These are phyloP conservation scores for Pisolithus marmoratus DNA, from an alignment of 768 basidiomycete species.

Conservation along the genomic window DNA sequence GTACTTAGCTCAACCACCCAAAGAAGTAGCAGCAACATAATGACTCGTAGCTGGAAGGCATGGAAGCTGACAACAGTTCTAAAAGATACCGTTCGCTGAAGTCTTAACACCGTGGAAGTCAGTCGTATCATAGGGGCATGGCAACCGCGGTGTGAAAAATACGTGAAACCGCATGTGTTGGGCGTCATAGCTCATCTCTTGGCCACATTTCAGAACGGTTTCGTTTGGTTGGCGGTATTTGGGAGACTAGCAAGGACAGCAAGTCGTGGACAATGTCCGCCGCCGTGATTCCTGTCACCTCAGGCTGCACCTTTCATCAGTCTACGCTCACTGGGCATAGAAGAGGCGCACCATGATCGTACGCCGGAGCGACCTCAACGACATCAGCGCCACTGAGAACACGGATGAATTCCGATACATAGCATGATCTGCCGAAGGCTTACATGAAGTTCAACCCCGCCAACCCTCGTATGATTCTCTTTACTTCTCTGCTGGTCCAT, in stretches of 20 bases:
- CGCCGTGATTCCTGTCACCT: constrained; percentile 63
- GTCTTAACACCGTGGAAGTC: too few species aligned
- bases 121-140: too few species aligned
- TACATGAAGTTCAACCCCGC: constrained; percentile 78
- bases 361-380: constrained; percentile 70
- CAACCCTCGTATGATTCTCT: constrained; percentile 74
- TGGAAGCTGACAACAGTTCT: too few species aligned
- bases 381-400: constrained; percentile 56
- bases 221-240: constrained; percentile 29
- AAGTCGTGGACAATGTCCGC: constrained; percentile 69
- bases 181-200: constrained; percentile 26
- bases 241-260: constrained; percentile 51
- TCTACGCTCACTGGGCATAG: too few species aligned
- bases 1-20: too few species aligned
- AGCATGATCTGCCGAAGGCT: neutral
- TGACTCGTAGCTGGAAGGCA: too few species aligned
- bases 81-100: too few species aligned
- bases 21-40: too few species aligned
- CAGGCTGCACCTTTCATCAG: constrained; percentile 36
- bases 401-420: neutral
- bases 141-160: too few species aligned
- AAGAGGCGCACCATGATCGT: constrained; percentile 50
- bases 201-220: constrained; percentile 14
- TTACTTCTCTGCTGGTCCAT: constrained; percentile 79
- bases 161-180: too few species aligned